A percentile compares a stretch with the other conserved stretches of the same genome.
Evolutionary conservation across 352 stramenopile species (phyloP).

Genomic region (Phytophthora hybrid): DNA sequence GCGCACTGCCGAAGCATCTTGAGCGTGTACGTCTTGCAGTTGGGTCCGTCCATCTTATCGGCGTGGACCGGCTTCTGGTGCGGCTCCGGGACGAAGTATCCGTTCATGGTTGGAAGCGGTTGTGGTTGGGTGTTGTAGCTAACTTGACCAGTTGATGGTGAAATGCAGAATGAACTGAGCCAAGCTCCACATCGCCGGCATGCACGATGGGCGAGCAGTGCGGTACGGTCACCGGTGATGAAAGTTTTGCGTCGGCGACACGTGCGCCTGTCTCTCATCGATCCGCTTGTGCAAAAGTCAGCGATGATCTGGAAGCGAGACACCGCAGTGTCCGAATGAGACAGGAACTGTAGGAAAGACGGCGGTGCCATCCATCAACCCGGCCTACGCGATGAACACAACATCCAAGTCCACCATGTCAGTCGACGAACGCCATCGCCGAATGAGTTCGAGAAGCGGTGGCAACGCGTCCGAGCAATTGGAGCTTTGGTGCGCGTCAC

Average conservation of each 20-base stretch:
- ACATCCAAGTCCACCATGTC: background rate
- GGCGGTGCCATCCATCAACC: background rate
- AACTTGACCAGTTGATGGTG: slow-evolving; percentile 13
- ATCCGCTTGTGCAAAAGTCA: background rate
- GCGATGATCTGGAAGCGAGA: background rate
- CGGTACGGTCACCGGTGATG: slow-evolving; percentile 5
- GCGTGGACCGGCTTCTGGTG: slow-evolving; percentile 21
- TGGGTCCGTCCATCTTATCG: slow-evolving; percentile 22
- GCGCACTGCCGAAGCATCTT: slow-evolving; percentile 52
- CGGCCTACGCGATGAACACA: background rate
- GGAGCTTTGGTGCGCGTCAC: background rate
- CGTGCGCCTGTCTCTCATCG: slow-evolving; percentile 1
- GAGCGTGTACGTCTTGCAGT: slow-evolving; percentile 54
- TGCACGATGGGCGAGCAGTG: background rate
- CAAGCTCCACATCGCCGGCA: slow-evolving; percentile 7
- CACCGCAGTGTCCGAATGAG: background rate
- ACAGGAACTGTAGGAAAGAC: slow-evolving; percentile 5
- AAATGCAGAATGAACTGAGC: slow-evolving; percentile 11
- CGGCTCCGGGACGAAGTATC: slow-evolving; percentile 32
- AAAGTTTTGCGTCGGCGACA: slow-evolving; percentile 13
- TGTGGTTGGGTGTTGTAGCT: background rate
- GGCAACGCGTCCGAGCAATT: background rate
- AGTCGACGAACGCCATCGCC: background rate
- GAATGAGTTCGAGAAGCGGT: slow-evolving; percentile 1
- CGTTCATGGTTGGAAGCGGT: slow-evolving; percentile 29